Evolutionary conservation across 129 eudicot genomes (phyloP).

Genomic region (Centrapalus pauciflorus): DNA sequence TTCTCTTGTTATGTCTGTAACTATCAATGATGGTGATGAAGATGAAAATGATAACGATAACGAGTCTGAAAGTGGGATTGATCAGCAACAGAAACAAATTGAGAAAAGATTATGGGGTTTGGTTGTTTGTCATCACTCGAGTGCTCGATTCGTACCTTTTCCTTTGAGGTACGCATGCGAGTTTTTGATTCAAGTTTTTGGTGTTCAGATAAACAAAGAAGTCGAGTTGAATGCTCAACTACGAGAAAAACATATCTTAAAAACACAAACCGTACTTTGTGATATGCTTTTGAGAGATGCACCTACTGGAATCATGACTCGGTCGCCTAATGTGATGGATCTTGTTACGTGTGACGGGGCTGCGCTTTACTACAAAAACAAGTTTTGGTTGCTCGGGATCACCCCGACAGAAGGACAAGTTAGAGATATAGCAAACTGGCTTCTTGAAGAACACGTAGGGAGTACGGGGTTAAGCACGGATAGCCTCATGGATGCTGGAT

Average conservation of each 20-base stretch:
- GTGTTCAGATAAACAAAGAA: conserved; percentile 78
- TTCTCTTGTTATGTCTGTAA: conserved; percentile 75
- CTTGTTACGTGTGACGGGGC: conserved; percentile 88
- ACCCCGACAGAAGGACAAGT: conserved; percentile 75
- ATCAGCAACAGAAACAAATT: conserved; percentile 33
- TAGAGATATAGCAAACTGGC: conserved; percentile 68
- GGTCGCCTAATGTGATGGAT: conserved; percentile 85
- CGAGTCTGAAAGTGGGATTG: conserved; percentile 38
- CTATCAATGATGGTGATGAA: conserved; percentile 62
- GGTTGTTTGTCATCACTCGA: conserved; percentile 81
- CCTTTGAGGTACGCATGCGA: conserved; percentile 85
- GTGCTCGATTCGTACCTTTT: conserved; percentile 65
- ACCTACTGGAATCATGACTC: conserved; percentile 64
- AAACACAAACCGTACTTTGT: conserved; percentile 78
- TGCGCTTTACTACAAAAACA: conserved; percentile 59
- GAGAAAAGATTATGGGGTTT: conserved; percentile 85
- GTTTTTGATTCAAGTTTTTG: conserved; percentile 73
- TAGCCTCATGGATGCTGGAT: conserved; percentile 83
- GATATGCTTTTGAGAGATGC: conserved; percentile 86
- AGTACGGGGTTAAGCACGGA: conserved; percentile 81
- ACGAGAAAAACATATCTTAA: conserved; percentile 68
- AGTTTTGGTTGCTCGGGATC: conserved; percentile 64
- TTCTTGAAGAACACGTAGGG: conserved; percentile 51
- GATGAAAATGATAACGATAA: conserved; percentile 43
- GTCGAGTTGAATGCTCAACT: conserved; percentile 68